These are phyloP conservation scores for Cyberlindnera lachancei DNA, from an alignment of 805 yeast genomes.

Conservation along the genomic window DNA sequence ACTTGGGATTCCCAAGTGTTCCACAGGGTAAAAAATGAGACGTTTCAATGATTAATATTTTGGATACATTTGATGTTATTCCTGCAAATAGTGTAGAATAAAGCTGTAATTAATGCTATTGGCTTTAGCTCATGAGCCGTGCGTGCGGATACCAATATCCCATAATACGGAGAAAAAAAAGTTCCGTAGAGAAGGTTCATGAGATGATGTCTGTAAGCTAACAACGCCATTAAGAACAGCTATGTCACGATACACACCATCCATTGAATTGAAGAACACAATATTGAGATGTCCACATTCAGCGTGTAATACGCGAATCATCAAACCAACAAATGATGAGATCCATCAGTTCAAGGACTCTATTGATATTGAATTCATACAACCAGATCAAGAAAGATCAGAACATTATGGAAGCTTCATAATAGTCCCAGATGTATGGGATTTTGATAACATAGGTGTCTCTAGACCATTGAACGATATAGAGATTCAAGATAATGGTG, in stretches of 20 bases:
- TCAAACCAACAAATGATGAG: slow-evolving; percentile 7
- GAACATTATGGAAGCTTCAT: slow-evolving; percentile 26
- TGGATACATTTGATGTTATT: too few species aligned
- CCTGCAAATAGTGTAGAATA: too few species aligned
- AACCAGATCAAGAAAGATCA: not conserved
- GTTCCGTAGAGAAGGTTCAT: too few species aligned
- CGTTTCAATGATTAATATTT: too few species aligned
- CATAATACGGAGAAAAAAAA: too few species aligned
- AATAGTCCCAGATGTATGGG: slow-evolving; percentile 58
- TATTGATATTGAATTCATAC: slow-evolving; percentile 6
- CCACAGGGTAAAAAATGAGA: not conserved
- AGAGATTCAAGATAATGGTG: slow-evolving; percentile 11
- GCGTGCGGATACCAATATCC: too few species aligned
- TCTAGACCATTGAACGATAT: slow-evolving; percentile 33
- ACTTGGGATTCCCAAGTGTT: slow-evolving; percentile 18
- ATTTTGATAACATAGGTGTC: slow-evolving; percentile 73
- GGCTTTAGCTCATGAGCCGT: too few species aligned
- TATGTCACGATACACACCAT: too few species aligned
- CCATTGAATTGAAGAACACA: too few species aligned
- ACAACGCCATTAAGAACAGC: too few species aligned
- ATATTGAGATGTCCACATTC: slow-evolving; percentile 18
- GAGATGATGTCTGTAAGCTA: too few species aligned
- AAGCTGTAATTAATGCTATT: too few species aligned
- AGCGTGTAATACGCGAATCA: slow-evolving; percentile 20
- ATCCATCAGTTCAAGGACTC: not conserved